Evolutionary conservation across 257 asterid genomes (phyloP).

Genomic region (Plantago elongata): DNA sequence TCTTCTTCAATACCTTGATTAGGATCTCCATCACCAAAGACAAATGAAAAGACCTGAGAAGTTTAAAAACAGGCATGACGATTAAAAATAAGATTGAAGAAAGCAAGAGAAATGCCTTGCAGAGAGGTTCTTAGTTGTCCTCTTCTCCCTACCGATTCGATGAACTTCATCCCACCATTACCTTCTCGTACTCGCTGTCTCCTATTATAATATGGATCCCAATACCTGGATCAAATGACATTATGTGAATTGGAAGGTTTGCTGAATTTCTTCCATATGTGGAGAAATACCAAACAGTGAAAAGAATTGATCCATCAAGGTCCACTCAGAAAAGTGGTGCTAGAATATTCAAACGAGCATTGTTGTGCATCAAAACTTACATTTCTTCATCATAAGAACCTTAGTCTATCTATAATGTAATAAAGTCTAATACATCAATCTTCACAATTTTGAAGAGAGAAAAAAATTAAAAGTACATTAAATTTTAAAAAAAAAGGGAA

Average conservation of each 20-base stretch:
- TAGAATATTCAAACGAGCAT: neutral
- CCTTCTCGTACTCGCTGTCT: slow-evolving; percentile 52
- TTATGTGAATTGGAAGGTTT: slow-evolving; percentile 13
- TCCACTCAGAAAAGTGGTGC: slow-evolving; percentile 18
- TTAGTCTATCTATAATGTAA: no score
- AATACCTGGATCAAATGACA: slow-evolving; percentile 54
- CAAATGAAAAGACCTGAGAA: slow-evolving; percentile 89
- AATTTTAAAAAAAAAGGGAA: no score
- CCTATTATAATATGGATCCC: slow-evolving; percentile 95
- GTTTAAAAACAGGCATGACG: slow-evolving; percentile 6
- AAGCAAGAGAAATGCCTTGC: slow-evolving; percentile 19
- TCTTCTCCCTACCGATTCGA: slow-evolving; percentile 71
- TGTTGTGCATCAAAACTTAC: no score
- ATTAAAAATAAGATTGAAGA: slow-evolving; percentile 4
- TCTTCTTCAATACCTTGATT: slow-evolving; percentile 99
- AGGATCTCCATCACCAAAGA: slow-evolving; percentile 99
- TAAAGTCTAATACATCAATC: no score
- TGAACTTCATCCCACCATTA: slow-evolving; percentile 74
- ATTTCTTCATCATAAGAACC: no score
- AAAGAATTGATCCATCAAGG: slow-evolving; percentile 18
- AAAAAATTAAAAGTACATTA: no score
- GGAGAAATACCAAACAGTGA: neutral
- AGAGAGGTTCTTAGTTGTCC: neutral
- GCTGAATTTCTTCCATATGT: neutral
- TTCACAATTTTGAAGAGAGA: no score